Evolutionary conservation across 1,284 basidiomycete genomes (phyloP), one percentile per base, ranked within the genome.

Genomic region (Cryptococcus jaspeensis): DNA sequence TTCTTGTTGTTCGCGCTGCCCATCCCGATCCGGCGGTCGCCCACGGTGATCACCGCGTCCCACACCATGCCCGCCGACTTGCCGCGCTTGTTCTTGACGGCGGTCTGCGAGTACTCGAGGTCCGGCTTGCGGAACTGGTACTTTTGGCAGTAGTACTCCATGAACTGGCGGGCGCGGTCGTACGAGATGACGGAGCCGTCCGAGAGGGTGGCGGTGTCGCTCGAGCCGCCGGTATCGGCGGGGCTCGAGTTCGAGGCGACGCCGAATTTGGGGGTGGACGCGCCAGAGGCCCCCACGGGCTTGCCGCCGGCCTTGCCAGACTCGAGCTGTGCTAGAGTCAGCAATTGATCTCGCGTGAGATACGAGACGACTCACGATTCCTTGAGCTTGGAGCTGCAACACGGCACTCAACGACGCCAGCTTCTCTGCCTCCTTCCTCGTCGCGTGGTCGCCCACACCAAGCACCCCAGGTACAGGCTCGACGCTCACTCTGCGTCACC

Each of bases 81-180:
- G 49, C 61, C 74, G 63, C 54, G 59, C 13, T 60, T 57, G 8
- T 59, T 25, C 44, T 61, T 52, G 48, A 47, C 40, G 2, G 61
- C 43, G 9, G 61, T 68, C 35, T 69, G 67, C 44, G 80, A 74
- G 62, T 84, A 88, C 16, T 82, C 80, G 57, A 97, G 79, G 50
- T 92, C 89, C 1, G 93, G 92, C 64, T 85, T 85, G n/a, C 83
- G 82, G 66, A 94, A 94, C 37, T 81, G 80, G 74, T 87, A 96
- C 40, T 85, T 82, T 43, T 86, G 84, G 74, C 92, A 96, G 73
- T 97, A 97, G 71, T 89, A 98, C 65, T 94, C 92, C 87, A 97
- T 93, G 78, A 97, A 98, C 63, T 85, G 85, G 53, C 88, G 85
- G 0, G 92, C 92, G 48, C 84, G 83, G 56, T 93, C 90, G 48